Percentiles rank a stretch among this genome's conserved stretches.
These are phyloP conservation scores for Nelumbo lutea DNA, from an alignment of 164 flowering plant genomes.

Conservation along the genomic window DNA sequence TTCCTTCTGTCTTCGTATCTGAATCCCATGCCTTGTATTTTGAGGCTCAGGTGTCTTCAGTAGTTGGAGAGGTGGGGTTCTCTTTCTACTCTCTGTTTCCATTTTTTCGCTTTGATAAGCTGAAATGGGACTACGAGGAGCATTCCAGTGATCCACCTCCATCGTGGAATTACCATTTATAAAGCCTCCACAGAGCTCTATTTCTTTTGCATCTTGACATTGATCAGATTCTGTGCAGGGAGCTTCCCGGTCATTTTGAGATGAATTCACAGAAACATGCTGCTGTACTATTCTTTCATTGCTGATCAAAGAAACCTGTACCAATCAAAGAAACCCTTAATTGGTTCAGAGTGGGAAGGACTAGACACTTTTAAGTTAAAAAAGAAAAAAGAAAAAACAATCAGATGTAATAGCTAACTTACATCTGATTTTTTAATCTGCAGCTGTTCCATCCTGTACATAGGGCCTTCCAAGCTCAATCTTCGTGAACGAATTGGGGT, in stretches of 20 bases:
- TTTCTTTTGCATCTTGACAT: slow-evolving; percentile 22
- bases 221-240: slow-evolving; percentile 3
- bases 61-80: slow-evolving; percentile 27
- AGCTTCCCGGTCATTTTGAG: neutral
- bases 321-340: neutral
- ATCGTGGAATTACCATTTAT: slow-evolving; percentile 11
- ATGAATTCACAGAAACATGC: neutral
- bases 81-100: slow-evolving; percentile 23
- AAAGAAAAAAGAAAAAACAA: neutral
- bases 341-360: neutral
- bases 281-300: neutral
- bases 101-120: slow-evolving; percentile 18
- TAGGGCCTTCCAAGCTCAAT: slow-evolving; percentile 62
- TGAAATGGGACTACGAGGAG: slow-evolving; percentile 33
- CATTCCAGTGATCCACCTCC: slow-evolving; percentile 13
- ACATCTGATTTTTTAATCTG: slow-evolving; percentile 19
- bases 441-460: slow-evolving; percentile 22
- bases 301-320: slow-evolving; percentile 9
- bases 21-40: slow-evolving; percentile 22
- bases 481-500: slow-evolving; percentile 38
- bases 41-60: slow-evolving; percentile 54
- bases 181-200: slow-evolving; percentile 14
- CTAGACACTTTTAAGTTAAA: neutral
- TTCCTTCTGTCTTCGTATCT: slow-evolving; percentile 25
- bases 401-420: slow-evolving; percentile 2